Percentiles rank a stretch among this genome's conserved stretches.
phyloP scores from a whole-genome alignment of 805 yeast species.

The Hanseniaspora valbyensis region DNA sequence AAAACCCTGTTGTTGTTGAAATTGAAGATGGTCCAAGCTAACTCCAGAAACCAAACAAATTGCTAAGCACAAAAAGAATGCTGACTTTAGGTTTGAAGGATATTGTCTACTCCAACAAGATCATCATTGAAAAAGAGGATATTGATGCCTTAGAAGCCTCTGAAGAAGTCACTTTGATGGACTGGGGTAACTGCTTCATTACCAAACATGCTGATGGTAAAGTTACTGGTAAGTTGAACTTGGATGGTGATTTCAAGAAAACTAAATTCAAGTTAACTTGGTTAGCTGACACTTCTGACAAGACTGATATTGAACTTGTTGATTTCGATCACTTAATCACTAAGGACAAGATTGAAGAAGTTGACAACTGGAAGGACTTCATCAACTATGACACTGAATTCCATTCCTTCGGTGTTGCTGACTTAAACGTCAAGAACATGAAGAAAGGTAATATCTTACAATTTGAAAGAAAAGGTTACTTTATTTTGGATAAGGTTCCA shows the following conservation, averaged over 20 bases:
- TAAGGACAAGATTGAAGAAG: constrained; percentile 90
- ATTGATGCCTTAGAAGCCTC: constrained; percentile 61
- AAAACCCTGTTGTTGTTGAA: constrained; percentile 58
- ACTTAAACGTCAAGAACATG: constrained; percentile 61
- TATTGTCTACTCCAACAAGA: constrained; percentile 52
- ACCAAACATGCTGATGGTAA: constrained; percentile 56
- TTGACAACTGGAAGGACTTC: constrained; percentile 85
- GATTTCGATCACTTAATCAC: constrained; percentile 92
- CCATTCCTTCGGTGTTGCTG: constrained; percentile 67
- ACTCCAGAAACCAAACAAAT: constrained; percentile 54
- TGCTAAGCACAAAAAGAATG: constrained; percentile 91
- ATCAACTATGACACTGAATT: constrained; percentile 80
- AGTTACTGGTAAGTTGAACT: constrained; percentile 66
- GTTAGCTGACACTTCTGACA: constrained; percentile 75
- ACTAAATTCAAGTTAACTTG: constrained; percentile 91
- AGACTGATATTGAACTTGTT: constrained; percentile 62
- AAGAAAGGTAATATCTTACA: constrained; percentile 82
- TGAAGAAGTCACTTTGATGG: constrained; percentile 96
- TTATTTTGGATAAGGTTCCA: constrained; percentile 53
- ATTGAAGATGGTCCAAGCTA: constrained; percentile 57
- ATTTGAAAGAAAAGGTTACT: constrained; percentile 96
- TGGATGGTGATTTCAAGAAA: constrained; percentile 95
- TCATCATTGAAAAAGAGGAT: constrained; percentile 79
- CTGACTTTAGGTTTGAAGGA: constrained; percentile 78
- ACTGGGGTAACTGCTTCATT: constrained; percentile 92